A percentile compares a stretch with the other conserved stretches of the same genome.
phyloP scores from a whole-genome alignment of 176 grass and related monocot genomes.

The Ananas comosus region DNA sequence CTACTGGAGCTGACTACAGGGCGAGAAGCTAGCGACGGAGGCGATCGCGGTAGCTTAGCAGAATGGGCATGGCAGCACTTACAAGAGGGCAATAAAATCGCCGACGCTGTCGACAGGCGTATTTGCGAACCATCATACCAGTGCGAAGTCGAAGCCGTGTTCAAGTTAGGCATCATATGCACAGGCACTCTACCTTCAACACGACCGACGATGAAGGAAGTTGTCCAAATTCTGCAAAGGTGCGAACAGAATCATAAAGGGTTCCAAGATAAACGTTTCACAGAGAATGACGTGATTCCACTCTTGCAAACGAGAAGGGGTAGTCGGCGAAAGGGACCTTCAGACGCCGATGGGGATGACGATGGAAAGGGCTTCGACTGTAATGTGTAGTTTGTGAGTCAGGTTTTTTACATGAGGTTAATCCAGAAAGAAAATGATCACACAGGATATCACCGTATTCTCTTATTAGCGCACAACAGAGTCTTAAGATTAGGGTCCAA shows the following conservation, averaged over 20 bases:
- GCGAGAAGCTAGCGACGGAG: constrained; percentile 44
- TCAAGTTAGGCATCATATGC: constrained; percentile 67
- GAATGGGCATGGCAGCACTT: constrained; percentile 48
- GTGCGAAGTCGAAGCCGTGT: constrained; percentile 46
- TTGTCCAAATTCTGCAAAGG: constrained; percentile 44
- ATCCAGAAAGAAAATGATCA: too few relatives aligned
- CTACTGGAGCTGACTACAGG: constrained; percentile 82
- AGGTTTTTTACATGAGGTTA: too few relatives aligned
- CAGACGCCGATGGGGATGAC: background rate
- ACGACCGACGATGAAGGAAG: constrained; percentile 66
- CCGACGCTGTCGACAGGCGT: constrained; percentile 25
- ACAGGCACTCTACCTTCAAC: constrained; percentile 35
- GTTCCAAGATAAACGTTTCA: constrained; percentile 6
- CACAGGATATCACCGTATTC: too few relatives aligned
- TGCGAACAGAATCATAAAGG: constrained; percentile 33
- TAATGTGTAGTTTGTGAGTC: constrained; percentile 29
- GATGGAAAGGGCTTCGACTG: constrained; percentile 26
- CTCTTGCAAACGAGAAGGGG: constrained; percentile 25
- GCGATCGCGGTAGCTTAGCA: constrained; percentile 40
- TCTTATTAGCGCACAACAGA: too few relatives aligned
- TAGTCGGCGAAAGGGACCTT: background rate
- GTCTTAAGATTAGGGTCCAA: too few relatives aligned
- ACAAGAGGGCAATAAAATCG: constrained; percentile 27
- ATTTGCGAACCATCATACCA: constrained; percentile 30
- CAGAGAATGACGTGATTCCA: constrained; percentile 34